Conservation (phyloP, 768 basidiomycete genomes). For the Lentinula lateritia region DNA sequence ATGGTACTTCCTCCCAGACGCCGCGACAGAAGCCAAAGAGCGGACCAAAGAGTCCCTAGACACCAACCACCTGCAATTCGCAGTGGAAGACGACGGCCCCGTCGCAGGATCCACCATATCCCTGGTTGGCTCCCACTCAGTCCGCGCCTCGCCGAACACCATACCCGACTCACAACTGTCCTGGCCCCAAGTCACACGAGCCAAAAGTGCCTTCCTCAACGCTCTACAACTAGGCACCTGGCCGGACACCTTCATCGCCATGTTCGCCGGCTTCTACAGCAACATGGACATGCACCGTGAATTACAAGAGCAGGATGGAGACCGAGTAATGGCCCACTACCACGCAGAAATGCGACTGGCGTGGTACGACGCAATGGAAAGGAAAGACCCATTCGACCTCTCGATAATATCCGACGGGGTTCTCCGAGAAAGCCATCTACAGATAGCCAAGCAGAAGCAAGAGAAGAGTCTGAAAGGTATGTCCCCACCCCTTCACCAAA, state of each 20-base stretch:
- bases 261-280: slow-evolving; percentile 4
- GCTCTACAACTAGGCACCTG: neutral
- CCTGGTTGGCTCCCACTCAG: neutral
- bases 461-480: too few relatives aligned
- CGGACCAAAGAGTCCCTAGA: neutral
- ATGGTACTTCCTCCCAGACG: slow-evolving; percentile 2
- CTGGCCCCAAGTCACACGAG: neutral
- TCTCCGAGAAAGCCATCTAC: neutral
- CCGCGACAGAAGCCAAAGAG: neutral
- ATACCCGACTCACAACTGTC: neutral
- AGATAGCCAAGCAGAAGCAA: neutral
- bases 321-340: neutral
- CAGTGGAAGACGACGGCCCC: neutral
- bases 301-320: neutral
- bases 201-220: neutral
- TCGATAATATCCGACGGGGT: neutral
- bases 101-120: neutral
- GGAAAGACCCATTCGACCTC: neutral
- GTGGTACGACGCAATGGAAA: neutral
- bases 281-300: slow-evolving; percentile 5
- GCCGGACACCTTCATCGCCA: neutral
- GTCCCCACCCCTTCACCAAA: neutral
- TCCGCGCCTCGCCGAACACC: neutral
- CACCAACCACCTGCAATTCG: neutral
- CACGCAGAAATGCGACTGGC: neutral